Evolutionary conservation across 805 yeast genomes (phyloP), one percentile per base, ranked within the genome.

Genomic region (Ogataea minuta): DNA sequence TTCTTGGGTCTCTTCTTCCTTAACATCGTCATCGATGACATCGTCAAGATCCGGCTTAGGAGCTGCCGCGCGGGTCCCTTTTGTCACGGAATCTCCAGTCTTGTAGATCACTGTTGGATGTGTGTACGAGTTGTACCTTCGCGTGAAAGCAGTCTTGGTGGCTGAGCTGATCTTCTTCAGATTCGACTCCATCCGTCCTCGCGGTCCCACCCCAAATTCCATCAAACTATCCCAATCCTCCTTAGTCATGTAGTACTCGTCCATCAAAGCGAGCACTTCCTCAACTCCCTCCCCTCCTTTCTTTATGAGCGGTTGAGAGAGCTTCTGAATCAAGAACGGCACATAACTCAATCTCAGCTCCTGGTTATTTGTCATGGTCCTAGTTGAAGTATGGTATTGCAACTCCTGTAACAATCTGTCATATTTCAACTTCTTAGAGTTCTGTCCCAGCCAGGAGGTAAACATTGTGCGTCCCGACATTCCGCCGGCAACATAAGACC

Each of bases 191-290:
- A 70, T 64, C 28, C 62, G 54, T 23, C 69, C 66, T 20, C 52
- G 55, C 4, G 54, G 47, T 0, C 95, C 95, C 9, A 89, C 81
- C 12, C 87, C 83, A 45, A 90, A 76, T 46, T 90, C 97, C 74
- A 88, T 71, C 9, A 93, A 66, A 15, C 73, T 74, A 56, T 91
- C 98, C 90, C 95, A 91, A 61, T 93, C 98, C 42, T 90, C 95
- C 53, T 79, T 84, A 6, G 95, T 84, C 26, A 93, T 60, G 54
- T 79, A 93, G 61, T 93, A 93, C 24, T 77, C 70, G 62, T 93
- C 99, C 84, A 93, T 73, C 2, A 77, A 53, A n/a, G 70, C 67
- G 34, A 93, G 79, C 3, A 84, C 82, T 2, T 72, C 74, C 0
- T 68, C 67, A 23, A 91, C 74, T 2, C 88, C 95, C 2, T 71